A percentile compares a stretch with the other conserved stretches of the same genome.
phyloP scores from a whole-genome alignment of 805 yeast species.

The Myxozyma udenii region DNA sequence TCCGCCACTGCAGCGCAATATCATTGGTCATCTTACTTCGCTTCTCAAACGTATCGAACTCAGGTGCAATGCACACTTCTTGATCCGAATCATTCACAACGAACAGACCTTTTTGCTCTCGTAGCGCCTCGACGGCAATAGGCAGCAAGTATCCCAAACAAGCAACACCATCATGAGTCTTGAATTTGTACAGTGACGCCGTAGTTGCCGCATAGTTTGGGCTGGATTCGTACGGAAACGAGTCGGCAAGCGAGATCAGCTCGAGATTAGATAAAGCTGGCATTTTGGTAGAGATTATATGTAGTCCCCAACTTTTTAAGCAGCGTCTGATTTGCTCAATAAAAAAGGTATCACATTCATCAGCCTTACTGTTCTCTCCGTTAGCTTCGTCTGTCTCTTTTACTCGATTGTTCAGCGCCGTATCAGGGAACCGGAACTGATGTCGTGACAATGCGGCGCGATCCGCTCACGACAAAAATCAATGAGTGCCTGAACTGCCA shows the following conservation, averaged over 20 bases:
- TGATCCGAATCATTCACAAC: constrained; percentile 32
- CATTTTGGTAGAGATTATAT: not conserved
- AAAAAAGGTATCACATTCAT: too few species aligned
- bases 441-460: too few species aligned
- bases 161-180: constrained; percentile 32
- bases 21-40: constrained; percentile 42
- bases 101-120: constrained; percentile 23
- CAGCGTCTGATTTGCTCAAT: too few species aligned
- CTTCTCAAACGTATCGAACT: constrained; percentile 42
- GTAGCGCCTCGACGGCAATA: constrained; percentile 29
- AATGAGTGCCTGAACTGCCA: too few species aligned
- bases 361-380: too few species aligned
- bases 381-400: too few species aligned
- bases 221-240: constrained; percentile 17
- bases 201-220: not conserved
- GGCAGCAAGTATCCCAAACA: constrained; percentile 34
- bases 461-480: too few species aligned
- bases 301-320: too few species aligned
- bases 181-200: constrained; percentile 29
- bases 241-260: constrained; percentile 18
- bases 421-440: too few species aligned
- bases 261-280: constrained; percentile 16
- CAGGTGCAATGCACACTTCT: constrained; percentile 36
- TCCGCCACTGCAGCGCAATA: constrained; percentile 37
- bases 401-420: too few species aligned